Evolutionary conservation across 495 filamentous ascomycete genomes (phyloP).

Genomic region (Xylaria nigripes): DNA sequence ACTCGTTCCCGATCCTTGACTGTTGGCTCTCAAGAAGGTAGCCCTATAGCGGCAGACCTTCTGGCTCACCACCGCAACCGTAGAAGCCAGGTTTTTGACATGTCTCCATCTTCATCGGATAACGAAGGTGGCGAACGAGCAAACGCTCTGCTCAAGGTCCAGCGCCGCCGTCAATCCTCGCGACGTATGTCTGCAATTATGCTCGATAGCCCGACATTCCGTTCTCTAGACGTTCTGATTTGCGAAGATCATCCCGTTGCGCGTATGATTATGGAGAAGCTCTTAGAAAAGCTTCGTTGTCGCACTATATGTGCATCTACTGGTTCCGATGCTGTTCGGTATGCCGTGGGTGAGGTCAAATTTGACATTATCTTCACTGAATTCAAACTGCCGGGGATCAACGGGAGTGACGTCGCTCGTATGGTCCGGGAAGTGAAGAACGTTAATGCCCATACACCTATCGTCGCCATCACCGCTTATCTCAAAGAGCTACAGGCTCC

Average conservation of each 20-base stretch:
- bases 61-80: constrained; percentile 78
- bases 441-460: constrained; percentile 85
- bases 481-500: constrained; percentile 89
- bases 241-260: constrained; percentile 99
- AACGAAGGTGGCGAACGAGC: constrained; percentile 90
- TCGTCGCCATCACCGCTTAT: constrained; percentile 96
- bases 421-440: constrained; percentile 97
- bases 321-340: constrained; percentile 82
- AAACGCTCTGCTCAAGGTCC: constrained; percentile 86
- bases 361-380: constrained; percentile 99
- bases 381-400: constrained; percentile 87
- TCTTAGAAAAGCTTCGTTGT: constrained; percentile 89
- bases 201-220: constrained; percentile 72
- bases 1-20: constrained; percentile 78
- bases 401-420: constrained; percentile 86
- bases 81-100: constrained; percentile 87
- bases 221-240: constrained; percentile 86
- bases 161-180: constrained; percentile 84
- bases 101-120: constrained; percentile 95
- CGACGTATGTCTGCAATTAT: constrained; percentile 84
- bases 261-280: constrained; percentile 89
- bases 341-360: constrained; percentile 84
- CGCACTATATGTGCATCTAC: constrained; percentile 87
- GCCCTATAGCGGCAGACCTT: constrained; percentile 56
- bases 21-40: constrained; percentile 88